These are phyloP conservation scores for Coix lacrymajobi DNA, from an alignment of 176 grass and related monocot genomes.

Conservation along the genomic window DNA sequence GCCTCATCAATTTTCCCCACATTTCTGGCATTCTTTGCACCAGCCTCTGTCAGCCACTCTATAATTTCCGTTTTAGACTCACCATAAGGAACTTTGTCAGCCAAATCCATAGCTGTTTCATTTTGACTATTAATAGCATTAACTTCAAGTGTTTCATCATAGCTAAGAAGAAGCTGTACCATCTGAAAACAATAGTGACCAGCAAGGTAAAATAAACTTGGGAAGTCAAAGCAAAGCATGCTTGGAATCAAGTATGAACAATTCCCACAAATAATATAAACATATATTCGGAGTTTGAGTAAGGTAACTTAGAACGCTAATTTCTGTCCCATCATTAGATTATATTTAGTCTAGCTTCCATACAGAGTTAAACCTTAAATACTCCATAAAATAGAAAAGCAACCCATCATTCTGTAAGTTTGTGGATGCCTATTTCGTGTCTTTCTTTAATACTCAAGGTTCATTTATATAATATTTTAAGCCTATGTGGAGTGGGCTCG, in stretches of 20 bases:
- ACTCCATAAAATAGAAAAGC: not conserved
- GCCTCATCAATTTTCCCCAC: conserved; percentile 75
- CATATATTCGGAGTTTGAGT: not conserved
- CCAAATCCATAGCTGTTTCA: conserved; percentile 94
- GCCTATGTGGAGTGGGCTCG: not conserved
- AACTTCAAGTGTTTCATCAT: conserved; percentile 68
- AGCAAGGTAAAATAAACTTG: not conserved
- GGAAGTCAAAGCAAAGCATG: not conserved
- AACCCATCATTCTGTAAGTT: not conserved
- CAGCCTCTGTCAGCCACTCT: conserved; percentile 70
- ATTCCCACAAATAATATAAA: not conserved
- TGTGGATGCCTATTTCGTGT: not conserved
- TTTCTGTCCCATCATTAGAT: not conserved
- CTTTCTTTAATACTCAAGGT: not conserved
- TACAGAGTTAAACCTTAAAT: conserved; percentile 1
- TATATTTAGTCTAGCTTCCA: not conserved
- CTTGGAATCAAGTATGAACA: not conserved
- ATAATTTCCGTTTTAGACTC: conserved; percentile 88
- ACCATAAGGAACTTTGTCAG: conserved; percentile 90
- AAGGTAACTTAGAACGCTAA: not conserved
- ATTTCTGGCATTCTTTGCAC: conserved; percentile 84
- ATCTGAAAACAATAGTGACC: conserved; percentile 46
- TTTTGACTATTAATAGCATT: conserved; percentile 89
- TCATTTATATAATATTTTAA: not conserved
- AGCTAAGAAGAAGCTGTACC: conserved; percentile 82